A percentile compares a stretch with the other conserved stretches of the same genome.
Conservation (phyloP, 2,329 filamentous ascomycete species). For the Colletotrichum sp. region DNA sequence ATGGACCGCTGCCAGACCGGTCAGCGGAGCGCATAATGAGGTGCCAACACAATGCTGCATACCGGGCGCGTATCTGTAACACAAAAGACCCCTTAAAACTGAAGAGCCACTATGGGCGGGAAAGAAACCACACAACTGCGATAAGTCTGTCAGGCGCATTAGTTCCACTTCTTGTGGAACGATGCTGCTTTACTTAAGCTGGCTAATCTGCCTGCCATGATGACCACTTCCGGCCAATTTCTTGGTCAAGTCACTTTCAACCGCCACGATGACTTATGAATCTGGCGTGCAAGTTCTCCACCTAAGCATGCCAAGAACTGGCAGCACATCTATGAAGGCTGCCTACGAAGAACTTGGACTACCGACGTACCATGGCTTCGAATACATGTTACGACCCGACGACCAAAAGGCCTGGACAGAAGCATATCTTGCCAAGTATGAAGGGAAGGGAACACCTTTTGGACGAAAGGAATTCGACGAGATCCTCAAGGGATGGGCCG, state of each 20-base stretch:
- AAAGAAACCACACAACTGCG: neutral
- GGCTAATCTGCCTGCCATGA: neutral
- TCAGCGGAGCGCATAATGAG: neutral
- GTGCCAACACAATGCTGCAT: neutral
- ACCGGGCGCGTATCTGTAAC: neutral
- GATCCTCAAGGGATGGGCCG: slow-evolving; percentile 25
- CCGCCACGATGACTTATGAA: neutral
- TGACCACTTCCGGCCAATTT: neutral
- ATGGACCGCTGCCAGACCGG: neutral
- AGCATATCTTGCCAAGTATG: slow-evolving; percentile 23
- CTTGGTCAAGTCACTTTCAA: too few species aligned
- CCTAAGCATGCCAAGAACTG: neutral
- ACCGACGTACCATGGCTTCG: neutral
- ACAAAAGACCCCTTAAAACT: neutral
- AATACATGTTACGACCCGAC: neutral
- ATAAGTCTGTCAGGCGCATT: neutral
- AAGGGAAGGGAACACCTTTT: slow-evolving; percentile 14
- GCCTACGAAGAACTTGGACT: neutral
- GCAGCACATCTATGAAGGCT: neutral
- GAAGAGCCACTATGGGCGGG: neutral
- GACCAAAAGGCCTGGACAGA: slow-evolving; percentile 14
- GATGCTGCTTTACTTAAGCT: neutral
- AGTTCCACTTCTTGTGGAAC: neutral
- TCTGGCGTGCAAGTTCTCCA: neutral
- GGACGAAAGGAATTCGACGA: slow-evolving; percentile 21